Conservation (phyloP, 2,329 filamentous ascomycete species). For the Botryotinia narcissicola region DNA sequence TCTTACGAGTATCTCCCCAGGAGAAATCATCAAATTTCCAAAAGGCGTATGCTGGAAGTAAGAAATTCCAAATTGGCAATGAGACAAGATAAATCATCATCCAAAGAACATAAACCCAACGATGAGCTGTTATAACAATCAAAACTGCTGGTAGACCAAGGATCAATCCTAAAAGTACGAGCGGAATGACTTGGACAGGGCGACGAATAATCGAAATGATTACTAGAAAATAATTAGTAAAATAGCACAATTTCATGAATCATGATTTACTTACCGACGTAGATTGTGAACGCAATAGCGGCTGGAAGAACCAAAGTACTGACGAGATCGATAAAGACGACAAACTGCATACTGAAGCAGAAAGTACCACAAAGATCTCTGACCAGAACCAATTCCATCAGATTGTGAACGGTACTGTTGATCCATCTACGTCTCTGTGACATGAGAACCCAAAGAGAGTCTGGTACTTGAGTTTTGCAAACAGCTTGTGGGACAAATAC, state of each 20-base stretch:
- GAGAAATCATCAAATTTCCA: slow-evolving; percentile 99
- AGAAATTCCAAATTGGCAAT: slow-evolving; percentile 95
- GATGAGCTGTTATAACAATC: slow-evolving; percentile 90
- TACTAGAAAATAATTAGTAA: slow-evolving; percentile 50
- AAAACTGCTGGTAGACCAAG: slow-evolving; percentile 89
- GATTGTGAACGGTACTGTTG: slow-evolving; percentile 97
- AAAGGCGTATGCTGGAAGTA: slow-evolving; percentile 90
- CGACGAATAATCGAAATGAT: slow-evolving; percentile 78
- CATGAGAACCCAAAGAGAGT: slow-evolving; percentile 85
- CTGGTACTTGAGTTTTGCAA: slow-evolving; percentile 96
- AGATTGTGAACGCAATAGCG: slow-evolving; percentile 95
- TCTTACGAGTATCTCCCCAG: slow-evolving; percentile 97
- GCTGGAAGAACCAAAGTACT: slow-evolving; percentile 93
- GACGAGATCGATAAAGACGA: slow-evolving; percentile 91
- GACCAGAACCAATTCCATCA: slow-evolving; percentile 96
- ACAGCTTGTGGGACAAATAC: slow-evolving; percentile 98
- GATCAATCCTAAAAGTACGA: slow-evolving; percentile 85
- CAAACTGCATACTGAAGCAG: slow-evolving; percentile 99
- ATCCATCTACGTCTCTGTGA: slow-evolving; percentile 98
- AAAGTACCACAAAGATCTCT: slow-evolving; percentile 97
- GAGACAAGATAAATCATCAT: slow-evolving; percentile 95
- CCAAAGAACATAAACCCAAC: slow-evolving; percentile 88
- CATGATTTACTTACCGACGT: slow-evolving; percentile 68
- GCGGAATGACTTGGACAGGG: slow-evolving; percentile 81
- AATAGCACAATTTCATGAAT: background rate